Percentiles rank a stretch among this genome's conserved stretches.
Evolutionary conservation across 257 asterid species (phyloP).

Genomic region (Solanum tarapatanum): DNA sequence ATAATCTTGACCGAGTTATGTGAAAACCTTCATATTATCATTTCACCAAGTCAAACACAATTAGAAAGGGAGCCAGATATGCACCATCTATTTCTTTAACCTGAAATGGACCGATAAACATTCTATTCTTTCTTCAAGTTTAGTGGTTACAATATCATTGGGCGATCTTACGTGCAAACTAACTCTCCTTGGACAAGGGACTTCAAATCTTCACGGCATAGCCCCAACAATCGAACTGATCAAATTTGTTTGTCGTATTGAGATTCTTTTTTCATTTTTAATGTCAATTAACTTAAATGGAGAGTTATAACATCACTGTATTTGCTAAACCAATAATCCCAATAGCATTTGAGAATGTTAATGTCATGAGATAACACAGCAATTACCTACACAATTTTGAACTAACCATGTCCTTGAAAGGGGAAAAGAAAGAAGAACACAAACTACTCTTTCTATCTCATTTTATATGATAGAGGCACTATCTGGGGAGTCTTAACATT

Average conservation of each 20-base stretch:
- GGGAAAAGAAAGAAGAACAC: background rate
- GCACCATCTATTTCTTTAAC: background rate
- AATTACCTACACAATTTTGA: background rate
- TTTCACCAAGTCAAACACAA: background rate
- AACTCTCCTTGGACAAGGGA: background rate
- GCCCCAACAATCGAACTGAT: background rate
- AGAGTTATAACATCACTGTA: background rate
- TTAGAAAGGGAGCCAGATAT: background rate
- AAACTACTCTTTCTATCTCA: background rate
- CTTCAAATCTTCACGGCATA: background rate
- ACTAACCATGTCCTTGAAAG: background rate
- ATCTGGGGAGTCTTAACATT: background rate
- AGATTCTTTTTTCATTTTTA: background rate
- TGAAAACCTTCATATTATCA: background rate
- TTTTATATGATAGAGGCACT: background rate
- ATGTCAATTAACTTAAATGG: background rate
- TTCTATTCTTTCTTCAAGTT: background rate
- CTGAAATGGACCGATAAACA: background rate
- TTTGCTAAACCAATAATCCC: background rate
- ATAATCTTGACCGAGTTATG: background rate
- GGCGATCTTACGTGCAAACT: background rate
- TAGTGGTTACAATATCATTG: background rate
- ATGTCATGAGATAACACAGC: background rate
- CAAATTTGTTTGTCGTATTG: background rate
- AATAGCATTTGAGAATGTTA: background rate